Conservation (phyloP, 2,329 filamentous ascomycete species). For the Fusarium xylarioides region DNA sequence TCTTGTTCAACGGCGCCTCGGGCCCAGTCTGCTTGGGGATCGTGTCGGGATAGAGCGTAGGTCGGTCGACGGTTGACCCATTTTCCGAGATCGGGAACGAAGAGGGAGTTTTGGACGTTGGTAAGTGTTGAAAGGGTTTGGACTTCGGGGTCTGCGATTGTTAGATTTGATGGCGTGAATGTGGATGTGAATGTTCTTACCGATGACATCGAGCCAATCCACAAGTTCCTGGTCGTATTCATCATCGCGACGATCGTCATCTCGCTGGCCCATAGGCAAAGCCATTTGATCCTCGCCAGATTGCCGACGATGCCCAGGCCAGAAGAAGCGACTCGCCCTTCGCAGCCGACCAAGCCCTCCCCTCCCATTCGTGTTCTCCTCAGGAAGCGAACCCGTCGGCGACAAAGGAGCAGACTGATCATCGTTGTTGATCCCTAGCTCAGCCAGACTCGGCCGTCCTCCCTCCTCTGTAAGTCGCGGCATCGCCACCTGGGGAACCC, state of each 20-base stretch:
- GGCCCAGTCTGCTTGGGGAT: slow-evolving; percentile 39
- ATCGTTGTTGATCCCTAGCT: slow-evolving; percentile 41
- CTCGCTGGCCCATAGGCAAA: slow-evolving; percentile 4
- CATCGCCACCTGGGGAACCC: slow-evolving; percentile 47
- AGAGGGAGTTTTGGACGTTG: slow-evolving; percentile 90
- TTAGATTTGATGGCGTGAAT: background rate
- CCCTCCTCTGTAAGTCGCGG: slow-evolving; percentile 54
- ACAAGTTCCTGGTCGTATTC: slow-evolving; percentile 53
- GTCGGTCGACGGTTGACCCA: slow-evolving; percentile 81
- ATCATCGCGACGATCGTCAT: slow-evolving; percentile 32
- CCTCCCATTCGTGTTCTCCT: slow-evolving; percentile 18
- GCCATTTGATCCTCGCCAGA: background rate
- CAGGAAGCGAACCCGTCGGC: slow-evolving; percentile 42
- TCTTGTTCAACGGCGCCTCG: slow-evolving; percentile 31
- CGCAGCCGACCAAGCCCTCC: slow-evolving; percentile 15
- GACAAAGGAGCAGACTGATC: slow-evolving; percentile 34
- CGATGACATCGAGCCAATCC: slow-evolving; percentile 53
- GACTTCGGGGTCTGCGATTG: slow-evolving; percentile 76
- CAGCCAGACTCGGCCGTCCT: slow-evolving; percentile 47
- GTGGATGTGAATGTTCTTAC: slow-evolving; percentile 33
- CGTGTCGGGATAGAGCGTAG: slow-evolving; percentile 72
- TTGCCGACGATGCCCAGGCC: slow-evolving; percentile 38
- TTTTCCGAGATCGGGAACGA: slow-evolving; percentile 81
- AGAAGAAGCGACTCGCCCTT: slow-evolving; percentile 41
- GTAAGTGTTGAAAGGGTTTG: slow-evolving; percentile 84